Percentiles rank a stretch among this genome's conserved stretches.
These are phyloP conservation scores for Ophiocordyceps unilateralis DNA, from an alignment of 2,329 filamentous ascomycete genomes.

Conservation along the genomic window DNA sequence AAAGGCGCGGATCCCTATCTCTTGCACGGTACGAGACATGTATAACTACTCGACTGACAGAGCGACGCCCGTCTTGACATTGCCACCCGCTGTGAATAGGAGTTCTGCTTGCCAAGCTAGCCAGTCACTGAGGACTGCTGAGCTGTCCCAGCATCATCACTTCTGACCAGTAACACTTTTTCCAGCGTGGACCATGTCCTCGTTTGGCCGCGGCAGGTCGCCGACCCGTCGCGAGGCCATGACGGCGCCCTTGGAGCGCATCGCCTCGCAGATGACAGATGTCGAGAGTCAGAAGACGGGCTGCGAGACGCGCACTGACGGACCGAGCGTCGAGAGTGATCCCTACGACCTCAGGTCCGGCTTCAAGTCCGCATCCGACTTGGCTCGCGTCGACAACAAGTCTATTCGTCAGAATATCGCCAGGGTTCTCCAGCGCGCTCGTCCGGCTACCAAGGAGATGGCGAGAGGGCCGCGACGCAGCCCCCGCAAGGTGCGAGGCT, in stretches of 20 bases:
- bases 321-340: constrained; percentile 50
- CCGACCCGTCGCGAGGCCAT: constrained; percentile 13
- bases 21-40: background rate
- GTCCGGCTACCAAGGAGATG: background rate
- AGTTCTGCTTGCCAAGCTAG: background rate
- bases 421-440: constrained; percentile 2
- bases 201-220: constrained; percentile 10
- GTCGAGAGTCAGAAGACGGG: constrained; percentile 30
- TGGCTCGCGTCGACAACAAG: constrained; percentile 64
- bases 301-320: constrained; percentile 23
- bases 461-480: constrained; percentile 10
- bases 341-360: constrained; percentile 64
- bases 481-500: constrained; percentile 49
- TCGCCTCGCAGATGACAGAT: constrained; percentile 22
- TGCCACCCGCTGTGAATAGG: background rate
- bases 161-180: too few relatives aligned
- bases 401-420: constrained; percentile 51
- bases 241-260: constrained; percentile 22
- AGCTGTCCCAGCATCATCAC: too few relatives aligned
- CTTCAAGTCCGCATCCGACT: constrained; percentile 62
- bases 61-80: too few relatives aligned
- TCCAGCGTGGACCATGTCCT: too few relatives aligned
- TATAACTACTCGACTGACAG: background rate
- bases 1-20: background rate
- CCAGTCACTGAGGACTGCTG: too few relatives aligned